Evolutionary conservation across 2,329 filamentous ascomycete species (phyloP).

Genomic region (Venturia oleaginea): DNA sequence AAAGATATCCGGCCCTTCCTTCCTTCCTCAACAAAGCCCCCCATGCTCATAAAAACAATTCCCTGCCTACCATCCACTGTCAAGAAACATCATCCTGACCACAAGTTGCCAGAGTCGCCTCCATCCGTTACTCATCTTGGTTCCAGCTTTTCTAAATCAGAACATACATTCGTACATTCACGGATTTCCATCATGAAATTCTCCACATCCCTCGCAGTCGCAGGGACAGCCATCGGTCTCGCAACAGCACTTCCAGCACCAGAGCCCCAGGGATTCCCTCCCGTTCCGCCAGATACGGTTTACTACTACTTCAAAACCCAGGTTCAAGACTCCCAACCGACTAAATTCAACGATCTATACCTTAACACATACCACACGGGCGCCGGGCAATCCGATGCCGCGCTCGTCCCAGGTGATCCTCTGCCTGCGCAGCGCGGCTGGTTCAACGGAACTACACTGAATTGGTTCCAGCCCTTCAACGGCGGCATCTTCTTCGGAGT

Average conservation of each 20-base stretch:
- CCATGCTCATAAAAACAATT: background rate
- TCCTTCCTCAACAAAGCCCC: background rate
- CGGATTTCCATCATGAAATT: background rate
- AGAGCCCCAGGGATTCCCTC: background rate
- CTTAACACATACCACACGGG: background rate
- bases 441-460: background rate
- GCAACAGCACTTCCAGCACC: background rate
- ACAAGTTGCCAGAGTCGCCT: background rate
- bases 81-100: background rate
- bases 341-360: background rate
- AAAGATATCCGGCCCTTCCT: background rate
- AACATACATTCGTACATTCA: background rate
- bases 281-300: background rate
- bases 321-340: background rate
- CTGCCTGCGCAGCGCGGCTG: background rate
- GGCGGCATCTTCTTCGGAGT: background rate
- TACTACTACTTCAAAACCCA: conserved; percentile 3
- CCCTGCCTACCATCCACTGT: background rate
- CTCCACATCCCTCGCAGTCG: background rate
- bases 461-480: background rate
- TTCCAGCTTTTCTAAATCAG: background rate
- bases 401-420: background rate
- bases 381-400: background rate
- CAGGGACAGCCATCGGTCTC: background rate
- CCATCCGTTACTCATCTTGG: background rate